Conservation (phyloP, 1,284 basidiomycete species). For the Athelia sp. region DNA sequence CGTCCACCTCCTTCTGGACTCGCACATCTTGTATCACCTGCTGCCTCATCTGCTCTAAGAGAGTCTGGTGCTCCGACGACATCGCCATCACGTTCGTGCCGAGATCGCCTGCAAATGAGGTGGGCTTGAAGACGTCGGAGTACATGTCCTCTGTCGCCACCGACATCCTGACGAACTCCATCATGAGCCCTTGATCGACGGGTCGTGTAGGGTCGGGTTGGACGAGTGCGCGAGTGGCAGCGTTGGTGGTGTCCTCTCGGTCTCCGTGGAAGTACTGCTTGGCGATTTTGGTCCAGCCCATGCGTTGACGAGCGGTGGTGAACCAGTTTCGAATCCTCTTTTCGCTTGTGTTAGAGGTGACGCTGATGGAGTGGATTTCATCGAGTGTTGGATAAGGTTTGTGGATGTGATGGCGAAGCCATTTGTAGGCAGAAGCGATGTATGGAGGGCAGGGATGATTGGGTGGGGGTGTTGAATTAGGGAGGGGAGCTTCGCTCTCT, state of each 20-base stretch:
- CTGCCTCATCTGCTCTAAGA: constrained; percentile 9
- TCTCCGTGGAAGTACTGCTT: constrained; percentile 32
- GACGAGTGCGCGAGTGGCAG: constrained; percentile 34
- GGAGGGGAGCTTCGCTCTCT: too few relatives aligned
- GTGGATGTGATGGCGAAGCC: constrained; percentile 41
- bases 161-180: constrained; percentile 31
- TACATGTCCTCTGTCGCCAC: constrained; percentile 27
- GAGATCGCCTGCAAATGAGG: constrained; percentile 19
- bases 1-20: background rate
- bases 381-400: constrained; percentile 42
- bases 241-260: constrained; percentile 31
- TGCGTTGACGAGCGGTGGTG: constrained; percentile 37
- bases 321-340: constrained; percentile 46
- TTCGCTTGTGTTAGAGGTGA: constrained; percentile 13
- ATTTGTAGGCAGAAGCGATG: constrained; percentile 30
- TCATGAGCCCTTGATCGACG: constrained; percentile 19
- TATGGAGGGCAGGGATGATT: constrained; percentile 19
- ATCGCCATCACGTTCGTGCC: constrained; percentile 21
- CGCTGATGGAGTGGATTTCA: constrained; percentile 24
- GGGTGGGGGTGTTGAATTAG: too few relatives aligned
- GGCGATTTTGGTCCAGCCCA: constrained; percentile 45
- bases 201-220: constrained; percentile 19
- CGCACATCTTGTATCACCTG: constrained; percentile 6
- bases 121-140: constrained; percentile 20
- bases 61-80: constrained; percentile 12